phyloP scores from a whole-genome alignment of 768 basidiomycete genomes.

The Termitomyces sp. region DNA sequence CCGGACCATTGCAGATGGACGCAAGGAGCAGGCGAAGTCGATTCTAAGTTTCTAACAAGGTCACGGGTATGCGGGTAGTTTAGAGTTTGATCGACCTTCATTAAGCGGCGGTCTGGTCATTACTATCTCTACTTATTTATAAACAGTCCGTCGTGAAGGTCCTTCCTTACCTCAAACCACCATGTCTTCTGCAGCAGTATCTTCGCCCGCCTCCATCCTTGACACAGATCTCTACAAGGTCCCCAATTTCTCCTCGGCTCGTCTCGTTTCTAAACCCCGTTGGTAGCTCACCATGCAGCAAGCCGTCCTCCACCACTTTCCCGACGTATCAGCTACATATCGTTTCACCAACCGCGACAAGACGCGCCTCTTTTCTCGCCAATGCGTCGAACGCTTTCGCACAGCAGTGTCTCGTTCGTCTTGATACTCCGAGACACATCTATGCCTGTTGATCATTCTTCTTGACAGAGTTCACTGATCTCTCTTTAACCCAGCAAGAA shows the following conservation, averaged over 20 bases:
- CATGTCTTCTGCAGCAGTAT: constrained; percentile 32
- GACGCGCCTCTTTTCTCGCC: constrained; percentile 56
- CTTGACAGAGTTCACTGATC: constrained; percentile 56
- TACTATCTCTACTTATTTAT: not conserved
- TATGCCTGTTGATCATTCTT: not conserved
- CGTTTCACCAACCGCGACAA: constrained; percentile 77
- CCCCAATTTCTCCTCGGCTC: not conserved
- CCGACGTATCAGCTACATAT: constrained; percentile 63
- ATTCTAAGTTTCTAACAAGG: no score
- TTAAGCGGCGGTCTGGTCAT: not conserved
- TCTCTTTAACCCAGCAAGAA: constrained; percentile 59
- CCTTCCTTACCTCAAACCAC: constrained; percentile 10
- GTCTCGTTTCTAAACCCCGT: constrained; percentile 1
- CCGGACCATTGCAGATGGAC: constrained; percentile 17
- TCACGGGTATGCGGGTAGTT: not conserved
- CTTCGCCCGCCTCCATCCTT: constrained; percentile 53
- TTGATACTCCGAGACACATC: not conserved
- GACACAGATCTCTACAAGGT: constrained; percentile 97
- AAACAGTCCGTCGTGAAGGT: not conserved
- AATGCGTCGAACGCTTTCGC: constrained; percentile 56
- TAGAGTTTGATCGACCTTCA: constrained; percentile 2
- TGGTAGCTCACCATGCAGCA: constrained; percentile 92
- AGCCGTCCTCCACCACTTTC: constrained; percentile 75
- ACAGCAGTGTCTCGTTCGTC: constrained; percentile 50
- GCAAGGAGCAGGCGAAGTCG: not conserved